Evolutionary conservation across 768 basidiomycete species (phyloP), one percentile per base, ranked within the genome.

Genomic region (Collybiopsis luxurians): DNA sequence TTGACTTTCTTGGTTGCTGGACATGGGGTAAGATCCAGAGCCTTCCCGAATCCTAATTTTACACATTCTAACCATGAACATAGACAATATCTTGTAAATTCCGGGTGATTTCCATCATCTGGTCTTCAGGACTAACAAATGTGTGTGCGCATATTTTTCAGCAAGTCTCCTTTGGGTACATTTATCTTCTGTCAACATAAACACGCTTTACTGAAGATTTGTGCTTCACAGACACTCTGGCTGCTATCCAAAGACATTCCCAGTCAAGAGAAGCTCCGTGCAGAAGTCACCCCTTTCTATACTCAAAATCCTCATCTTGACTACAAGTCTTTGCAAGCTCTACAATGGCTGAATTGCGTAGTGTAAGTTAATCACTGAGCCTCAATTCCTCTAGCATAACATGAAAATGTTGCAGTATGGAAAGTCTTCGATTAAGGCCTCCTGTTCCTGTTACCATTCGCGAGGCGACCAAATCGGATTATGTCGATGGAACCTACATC

Each of bases 241-340:
- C 71, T 81, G 23, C 74, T 86, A 13, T 76, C 82, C 9, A 78
- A 79, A 39, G 70, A 84, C 63, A 76, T 71, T 2, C 71, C 75
- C 19, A 67, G 73, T 48, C 85, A 86, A 64, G 69, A 66, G 6
- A 73, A 71, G 42, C 73, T 88, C 2, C 77, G 85, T 4, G 75
- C 77, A 3, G 85, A 88, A 65, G 67, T 83, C n/a, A 62, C 69
- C 0, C 73, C 77, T 0, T 57, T 82, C 1, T 69, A 75, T 36
- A 58, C 63, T 4, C 56, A 62, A 17, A 68, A 71, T 39, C 59
- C 69, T 13, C 66, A 66, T 17, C 74, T 75, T 2, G 75, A 71
- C 43, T 76, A 77, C 51, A 69, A 72, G 15, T 69, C 67, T 13
- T 60, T 78, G n/a, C 73, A 73, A 56, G 74, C 73, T 43, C 66